Conservation (phyloP, 2,329 filamentous ascomycete species). For the Neoscytalidium dimidiatum region DNA sequence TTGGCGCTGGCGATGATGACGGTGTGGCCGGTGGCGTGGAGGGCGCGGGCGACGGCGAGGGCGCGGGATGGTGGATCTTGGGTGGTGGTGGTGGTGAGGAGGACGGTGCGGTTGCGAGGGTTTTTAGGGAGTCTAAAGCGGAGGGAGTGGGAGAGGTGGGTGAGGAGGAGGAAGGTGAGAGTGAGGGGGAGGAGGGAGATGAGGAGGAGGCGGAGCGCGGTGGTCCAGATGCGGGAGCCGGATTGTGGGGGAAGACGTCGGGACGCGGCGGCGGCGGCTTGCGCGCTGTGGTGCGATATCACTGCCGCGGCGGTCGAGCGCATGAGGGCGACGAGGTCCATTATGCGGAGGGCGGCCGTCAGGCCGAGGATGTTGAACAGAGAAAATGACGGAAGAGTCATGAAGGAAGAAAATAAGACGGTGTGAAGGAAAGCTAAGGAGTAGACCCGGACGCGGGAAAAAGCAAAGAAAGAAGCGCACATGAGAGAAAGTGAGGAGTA, state of each 20-base stretch:
- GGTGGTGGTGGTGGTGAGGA: conserved; percentile 72
- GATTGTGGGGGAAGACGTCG: not conserved
- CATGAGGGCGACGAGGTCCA: not conserved
- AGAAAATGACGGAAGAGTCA: conserved; percentile 2
- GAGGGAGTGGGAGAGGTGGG: conserved; percentile 70
- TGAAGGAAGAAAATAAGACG: not conserved
- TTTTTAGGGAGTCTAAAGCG: conserved; percentile 79
- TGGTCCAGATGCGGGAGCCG: not conserved
- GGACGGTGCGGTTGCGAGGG: conserved; percentile 60
- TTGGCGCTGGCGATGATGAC: not conserved
- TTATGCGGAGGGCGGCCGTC: not conserved
- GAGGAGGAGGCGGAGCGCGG: not conserved
- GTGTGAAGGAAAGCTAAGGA: not conserved
- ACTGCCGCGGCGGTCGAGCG: not conserved
- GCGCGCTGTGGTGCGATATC: not conserved
- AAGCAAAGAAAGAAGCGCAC: not conserved
- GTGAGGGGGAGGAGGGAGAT: conserved; percentile 5
- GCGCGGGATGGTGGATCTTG: conserved; percentile 39
- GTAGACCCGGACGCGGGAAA: not conserved
- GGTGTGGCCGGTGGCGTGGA: not conserved
- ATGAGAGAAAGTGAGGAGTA: not conserved
- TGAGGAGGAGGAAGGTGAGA: conserved; percentile 32
- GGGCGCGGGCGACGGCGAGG: conserved; percentile 6
- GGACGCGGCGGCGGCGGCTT: not conserved
- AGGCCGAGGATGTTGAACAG: not conserved